Evolutionary conservation across 140 eudicot genomes (phyloP).

Genomic region (Erigeron philadelphicus): DNA sequence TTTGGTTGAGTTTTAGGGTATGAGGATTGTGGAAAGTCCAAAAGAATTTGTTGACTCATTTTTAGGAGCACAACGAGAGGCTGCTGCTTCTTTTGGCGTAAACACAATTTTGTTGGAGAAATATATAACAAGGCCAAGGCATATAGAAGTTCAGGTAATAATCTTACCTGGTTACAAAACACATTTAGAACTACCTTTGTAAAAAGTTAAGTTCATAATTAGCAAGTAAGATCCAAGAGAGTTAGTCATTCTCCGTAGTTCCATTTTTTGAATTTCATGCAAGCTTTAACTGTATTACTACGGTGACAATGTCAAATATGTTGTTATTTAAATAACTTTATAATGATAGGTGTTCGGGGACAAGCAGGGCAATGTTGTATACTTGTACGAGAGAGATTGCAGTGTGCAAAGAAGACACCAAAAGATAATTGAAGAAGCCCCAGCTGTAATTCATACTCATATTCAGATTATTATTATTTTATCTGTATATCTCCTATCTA

Average conservation of each 20-base stretch:
- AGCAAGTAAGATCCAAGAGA: background rate
- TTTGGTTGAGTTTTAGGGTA: conserved; percentile 54
- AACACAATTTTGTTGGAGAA: conserved; percentile 82
- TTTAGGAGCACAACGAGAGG: conserved; percentile 93
- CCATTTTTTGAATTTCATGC: background rate
- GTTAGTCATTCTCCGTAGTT: background rate
- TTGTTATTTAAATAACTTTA: conserved; percentile 13
- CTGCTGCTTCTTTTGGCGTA: conserved; percentile 95
- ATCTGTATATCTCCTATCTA: conserved; percentile 3
- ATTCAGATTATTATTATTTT: background rate
- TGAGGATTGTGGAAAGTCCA: conserved; percentile 91
- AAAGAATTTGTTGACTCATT: conserved; percentile 79
- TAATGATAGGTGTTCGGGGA: conserved; percentile 82
- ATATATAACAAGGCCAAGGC: conserved; percentile 91
- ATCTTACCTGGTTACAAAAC: conserved; percentile 16
- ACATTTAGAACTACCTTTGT: background rate
- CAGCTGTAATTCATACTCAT: conserved; percentile 59
- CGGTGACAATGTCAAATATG: background rate
- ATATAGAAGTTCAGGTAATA: conserved; percentile 99
- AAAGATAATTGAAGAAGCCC: conserved; percentile 99
- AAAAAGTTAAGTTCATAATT: background rate
- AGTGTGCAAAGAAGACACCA: conserved; percentile 99
- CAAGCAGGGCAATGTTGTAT: conserved; percentile 73
- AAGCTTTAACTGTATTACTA: conserved; percentile 12
- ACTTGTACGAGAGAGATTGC: conserved; percentile 96